Evolutionary conservation across 2,329 filamentous ascomycete genomes (phyloP).

Genomic region (Nigrospora osmanthi): DNA sequence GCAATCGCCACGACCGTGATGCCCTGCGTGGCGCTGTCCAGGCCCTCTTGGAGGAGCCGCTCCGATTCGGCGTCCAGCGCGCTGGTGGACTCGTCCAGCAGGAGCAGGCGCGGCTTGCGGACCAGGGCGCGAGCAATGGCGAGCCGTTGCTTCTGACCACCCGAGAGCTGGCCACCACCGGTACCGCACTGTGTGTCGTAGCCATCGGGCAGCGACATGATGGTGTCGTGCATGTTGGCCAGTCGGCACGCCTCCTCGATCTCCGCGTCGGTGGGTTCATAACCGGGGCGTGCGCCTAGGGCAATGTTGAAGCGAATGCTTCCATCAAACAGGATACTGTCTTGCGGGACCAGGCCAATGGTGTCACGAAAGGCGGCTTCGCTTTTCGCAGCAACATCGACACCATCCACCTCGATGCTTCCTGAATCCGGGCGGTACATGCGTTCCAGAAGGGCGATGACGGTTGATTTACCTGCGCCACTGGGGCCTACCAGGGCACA

Average conservation of each 20-base stretch:
- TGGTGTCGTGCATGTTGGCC: slow-evolving; percentile 64
- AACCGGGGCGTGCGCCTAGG: slow-evolving; percentile 45
- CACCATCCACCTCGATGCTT: slow-evolving; percentile 40
- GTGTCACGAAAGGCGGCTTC: slow-evolving; percentile 39
- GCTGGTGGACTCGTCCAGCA: slow-evolving; percentile 77
- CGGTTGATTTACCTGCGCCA: slow-evolving; percentile 39
- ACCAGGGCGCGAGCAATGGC: slow-evolving; percentile 72
- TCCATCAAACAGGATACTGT: slow-evolving; percentile 50
- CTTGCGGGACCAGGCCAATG: slow-evolving; percentile 50
- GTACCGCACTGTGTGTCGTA: slow-evolving; percentile 62
- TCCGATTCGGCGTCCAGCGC: slow-evolving; percentile 68
- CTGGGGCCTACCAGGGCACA: slow-evolving; percentile 36
- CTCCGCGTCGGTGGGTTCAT: slow-evolving; percentile 48
- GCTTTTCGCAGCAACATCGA: slow-evolving; percentile 34
- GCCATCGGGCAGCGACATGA: slow-evolving; percentile 52
- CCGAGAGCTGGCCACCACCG: slow-evolving; percentile 67
- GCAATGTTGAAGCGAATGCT: slow-evolving; percentile 48
- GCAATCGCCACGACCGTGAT: slow-evolving; percentile 53
- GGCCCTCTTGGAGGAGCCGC: slow-evolving; percentile 54
- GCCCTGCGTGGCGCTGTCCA: slow-evolving; percentile 47
- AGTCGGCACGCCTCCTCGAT: slow-evolving; percentile 59
- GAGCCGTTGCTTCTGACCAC: slow-evolving; percentile 72
- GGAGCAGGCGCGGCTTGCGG: slow-evolving; percentile 61
- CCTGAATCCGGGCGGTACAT: slow-evolving; percentile 45
- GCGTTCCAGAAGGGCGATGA: slow-evolving; percentile 40